Evolutionary conservation across 306 rosid species (phyloP), one percentile per base, ranked within the genome.

Genomic region (Crataegus laevigata): DNA sequence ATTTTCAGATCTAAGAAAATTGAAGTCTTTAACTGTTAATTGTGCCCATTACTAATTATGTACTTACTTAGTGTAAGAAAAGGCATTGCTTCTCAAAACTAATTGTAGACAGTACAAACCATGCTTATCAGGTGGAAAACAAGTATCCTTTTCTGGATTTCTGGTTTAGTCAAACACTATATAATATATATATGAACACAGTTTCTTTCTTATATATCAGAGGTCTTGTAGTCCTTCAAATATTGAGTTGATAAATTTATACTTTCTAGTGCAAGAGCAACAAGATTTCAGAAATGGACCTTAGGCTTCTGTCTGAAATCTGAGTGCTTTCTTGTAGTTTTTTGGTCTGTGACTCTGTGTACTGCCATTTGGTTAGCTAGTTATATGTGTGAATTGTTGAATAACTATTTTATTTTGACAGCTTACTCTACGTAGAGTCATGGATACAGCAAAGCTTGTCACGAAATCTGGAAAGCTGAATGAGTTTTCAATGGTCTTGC

Each of bases 401-500:
- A 67, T n/a, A 12, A 57, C 14, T 79, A 76, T 80, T 73, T 17
- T 84, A 22, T 77, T 66, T 52, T 54, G 86, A 83, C 91, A 96
- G 99, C 85, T 96, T 82, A 96, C 96, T 52, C 86, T 96, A 57
- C 92, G 93, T 68, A 88, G 88, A 79, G 87, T 92, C 85, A 96
- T 96, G 96, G 99, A 96, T 86, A 90, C 96, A 10, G 99, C 99
- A 73, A 96, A 96, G 84, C 96, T 83, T 62, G 75, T 82, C 64
- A 89, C 98, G 45, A 90, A 89, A 84, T 92, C 97, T 54, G 99
- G 99, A 81, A 90, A 87, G 79, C 77, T 96, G 80, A 96, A 96
- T 32, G 99, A 92, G 79, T 96, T 96, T 80, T 92, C 99, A 8
- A 96, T 92, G 99, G 99, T 96, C 85, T 83, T 96, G 90, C 89